These are phyloP conservation scores for Epipyxis sp. DNA, from an alignment of 108 stramenopile genomes.

Conservation along the genomic window DNA sequence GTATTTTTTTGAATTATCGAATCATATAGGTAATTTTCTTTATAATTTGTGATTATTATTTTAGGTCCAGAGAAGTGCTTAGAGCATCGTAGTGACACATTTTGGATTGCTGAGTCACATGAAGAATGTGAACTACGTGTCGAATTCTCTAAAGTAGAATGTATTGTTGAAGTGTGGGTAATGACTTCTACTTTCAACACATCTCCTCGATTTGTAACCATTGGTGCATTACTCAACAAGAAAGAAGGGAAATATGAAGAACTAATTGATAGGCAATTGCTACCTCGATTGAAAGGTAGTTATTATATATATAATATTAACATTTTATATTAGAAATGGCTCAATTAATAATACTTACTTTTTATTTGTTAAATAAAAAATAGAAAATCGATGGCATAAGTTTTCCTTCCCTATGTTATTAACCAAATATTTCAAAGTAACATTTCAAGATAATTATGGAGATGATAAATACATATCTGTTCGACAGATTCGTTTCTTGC, in stretches of 20 bases:
- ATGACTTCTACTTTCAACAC: background rate
- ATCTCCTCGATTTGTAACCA: slow-evolving; percentile 19
- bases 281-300: background rate
- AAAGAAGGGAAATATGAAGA: background rate
- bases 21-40: too few species aligned
- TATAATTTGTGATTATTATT: too few species aligned
- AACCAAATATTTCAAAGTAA: slow-evolving; percentile 4
- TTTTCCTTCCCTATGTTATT: background rate
- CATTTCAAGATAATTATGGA: slow-evolving; percentile 12
- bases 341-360: too few species aligned
- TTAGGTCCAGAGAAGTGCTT: slow-evolving; percentile 28
- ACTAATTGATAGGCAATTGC: background rate
- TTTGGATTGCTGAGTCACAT: background rate
- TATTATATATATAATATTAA: too few species aligned
- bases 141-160: background rate
- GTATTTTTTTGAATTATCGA: too few species aligned
- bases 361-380: too few species aligned
- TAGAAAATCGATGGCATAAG: slow-evolving; percentile 34
- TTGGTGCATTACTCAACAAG: background rate
- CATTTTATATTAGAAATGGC: too few species aligned
- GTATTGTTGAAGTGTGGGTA: slow-evolving; percentile 11
- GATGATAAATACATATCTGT: slow-evolving; percentile 25
- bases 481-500: slow-evolving; percentile 27
- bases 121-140: slow-evolving; percentile 11
- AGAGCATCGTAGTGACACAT: slow-evolving; percentile 19